Conservation (phyloP, 345 rosid species). For the Excoecaria agallocha region DNA sequence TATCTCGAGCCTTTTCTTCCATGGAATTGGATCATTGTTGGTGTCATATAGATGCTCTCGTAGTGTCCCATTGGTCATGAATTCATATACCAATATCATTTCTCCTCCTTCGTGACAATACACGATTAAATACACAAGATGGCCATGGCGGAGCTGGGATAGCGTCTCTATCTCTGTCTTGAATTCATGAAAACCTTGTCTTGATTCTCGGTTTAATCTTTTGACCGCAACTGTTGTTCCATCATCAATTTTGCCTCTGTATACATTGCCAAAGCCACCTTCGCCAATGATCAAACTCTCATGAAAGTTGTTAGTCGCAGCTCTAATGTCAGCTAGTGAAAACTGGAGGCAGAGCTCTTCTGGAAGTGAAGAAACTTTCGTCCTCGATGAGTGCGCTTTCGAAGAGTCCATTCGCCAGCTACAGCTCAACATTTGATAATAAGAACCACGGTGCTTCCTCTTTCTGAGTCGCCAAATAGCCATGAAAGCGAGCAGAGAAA, state of each 20-base stretch:
- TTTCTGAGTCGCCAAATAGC: not conserved
- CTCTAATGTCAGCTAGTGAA: not conserved
- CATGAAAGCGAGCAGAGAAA: not conserved
- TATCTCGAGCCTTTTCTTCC: slow-evolving; percentile 11
- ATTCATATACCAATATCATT: slow-evolving; percentile 6
- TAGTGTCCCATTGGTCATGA: slow-evolving; percentile 5
- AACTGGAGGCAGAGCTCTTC: slow-evolving; percentile 11
- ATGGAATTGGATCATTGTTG: not conserved
- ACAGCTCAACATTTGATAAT: not conserved
- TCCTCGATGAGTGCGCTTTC: not conserved
- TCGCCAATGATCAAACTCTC: not conserved
- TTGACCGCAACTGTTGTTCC: not conserved
- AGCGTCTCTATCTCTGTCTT: slow-evolving; percentile 11
- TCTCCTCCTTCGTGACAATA: slow-evolving; percentile 42
- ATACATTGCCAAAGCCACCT: slow-evolving; percentile 4
- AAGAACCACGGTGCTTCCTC: not conserved
- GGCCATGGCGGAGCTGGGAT: slow-evolving; percentile 32
- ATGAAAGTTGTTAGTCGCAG: slow-evolving; percentile 5
- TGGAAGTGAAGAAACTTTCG: not conserved
- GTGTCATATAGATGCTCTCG: slow-evolving; percentile 5
- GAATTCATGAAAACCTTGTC: slow-evolving; percentile 5
- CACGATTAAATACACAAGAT: slow-evolving; percentile 78
- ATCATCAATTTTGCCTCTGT: not conserved
- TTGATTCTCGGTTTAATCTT: slow-evolving; percentile 2
- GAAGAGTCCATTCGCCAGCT: not conserved